These are phyloP conservation scores for Paratrypanosoma confusum DNA, from an alignment of 208 protist genomes.

Conservation along the genomic window DNA sequence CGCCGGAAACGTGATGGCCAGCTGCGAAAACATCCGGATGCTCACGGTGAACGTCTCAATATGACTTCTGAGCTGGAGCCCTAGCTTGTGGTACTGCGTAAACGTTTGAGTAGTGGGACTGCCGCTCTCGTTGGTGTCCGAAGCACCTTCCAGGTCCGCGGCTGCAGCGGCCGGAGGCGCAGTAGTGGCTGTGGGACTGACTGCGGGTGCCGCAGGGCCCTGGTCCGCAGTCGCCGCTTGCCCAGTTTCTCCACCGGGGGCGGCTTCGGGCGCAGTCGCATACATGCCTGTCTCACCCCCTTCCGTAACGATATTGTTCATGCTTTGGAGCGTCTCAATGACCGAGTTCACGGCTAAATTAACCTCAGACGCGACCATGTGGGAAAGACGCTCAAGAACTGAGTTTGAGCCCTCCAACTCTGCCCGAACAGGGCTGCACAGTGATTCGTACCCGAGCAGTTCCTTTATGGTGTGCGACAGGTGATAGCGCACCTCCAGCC, in stretches of 20 bases:
- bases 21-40: conserved; percentile 81
- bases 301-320: conserved; percentile 60
- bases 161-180: not conserved
- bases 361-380: conserved; percentile 83
- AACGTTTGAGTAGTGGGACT: no score
- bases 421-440: conserved; percentile 60
- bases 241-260: no score
- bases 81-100: conserved; percentile 78
- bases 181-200: not conserved
- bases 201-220: not conserved
- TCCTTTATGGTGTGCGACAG: conserved; percentile 65
- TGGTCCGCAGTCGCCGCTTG: conserved; percentile 2
- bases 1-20: conserved; percentile 54
- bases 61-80: conserved; percentile 40
- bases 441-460: conserved; percentile 48
- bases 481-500: conserved; percentile 72
- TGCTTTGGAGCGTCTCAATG: conserved; percentile 66
- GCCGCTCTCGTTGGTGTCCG: conserved; percentile 2
- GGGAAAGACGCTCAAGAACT: conserved; percentile 79
- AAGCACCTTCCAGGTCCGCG: conserved; percentile 20
- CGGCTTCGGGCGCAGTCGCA: conserved; percentile 14
- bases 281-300: conserved; percentile 58
- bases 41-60: conserved; percentile 68
- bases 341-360: conserved; percentile 78
- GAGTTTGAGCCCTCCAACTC: conserved; percentile 50